Percentiles rank a stretch among this genome's conserved stretches.
These are phyloP conservation scores for Leishmania mexicana DNA, from an alignment of 208 protist genomes.

Conservation along the genomic window DNA sequence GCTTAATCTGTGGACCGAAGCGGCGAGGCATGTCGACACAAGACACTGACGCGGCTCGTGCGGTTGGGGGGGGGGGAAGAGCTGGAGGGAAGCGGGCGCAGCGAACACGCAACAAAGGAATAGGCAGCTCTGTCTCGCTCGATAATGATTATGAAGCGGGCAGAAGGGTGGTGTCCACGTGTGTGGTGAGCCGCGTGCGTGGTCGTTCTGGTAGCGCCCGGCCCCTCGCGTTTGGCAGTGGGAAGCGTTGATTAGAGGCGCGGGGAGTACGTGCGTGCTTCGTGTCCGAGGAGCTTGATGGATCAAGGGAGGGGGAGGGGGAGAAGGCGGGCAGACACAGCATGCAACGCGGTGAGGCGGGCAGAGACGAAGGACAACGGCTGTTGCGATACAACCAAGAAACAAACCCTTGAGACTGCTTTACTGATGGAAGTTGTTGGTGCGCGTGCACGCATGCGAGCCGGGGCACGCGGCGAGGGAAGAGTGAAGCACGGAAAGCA, in stretches of 20 bases:
- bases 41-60: neutral
- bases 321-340: neutral
- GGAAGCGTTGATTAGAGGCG: neutral
- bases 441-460: neutral
- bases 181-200: neutral
- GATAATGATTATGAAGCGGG: neutral
- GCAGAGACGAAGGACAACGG: neutral
- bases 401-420: neutral
- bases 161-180: neutral
- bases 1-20: constrained; percentile 32
- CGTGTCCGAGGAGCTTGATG: neutral
- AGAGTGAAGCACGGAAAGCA: too few species aligned
- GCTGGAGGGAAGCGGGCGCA: neutral
- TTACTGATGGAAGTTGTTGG: neutral
- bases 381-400: neutral
- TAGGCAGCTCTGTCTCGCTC: neutral
- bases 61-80: neutral
- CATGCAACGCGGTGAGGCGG: neutral
- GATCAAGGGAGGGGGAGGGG: neutral
- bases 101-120: neutral
- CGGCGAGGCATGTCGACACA: constrained; percentile 13
- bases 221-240: neutral
- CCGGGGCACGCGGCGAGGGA: neutral
- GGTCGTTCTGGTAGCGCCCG: neutral
- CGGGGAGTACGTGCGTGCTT: neutral